A percentile compares a stretch with the other conserved stretches of the same genome.
Evolutionary conservation across 2,329 filamentous ascomycete species (phyloP).

Genomic region (Calonectria naviculata): DNA sequence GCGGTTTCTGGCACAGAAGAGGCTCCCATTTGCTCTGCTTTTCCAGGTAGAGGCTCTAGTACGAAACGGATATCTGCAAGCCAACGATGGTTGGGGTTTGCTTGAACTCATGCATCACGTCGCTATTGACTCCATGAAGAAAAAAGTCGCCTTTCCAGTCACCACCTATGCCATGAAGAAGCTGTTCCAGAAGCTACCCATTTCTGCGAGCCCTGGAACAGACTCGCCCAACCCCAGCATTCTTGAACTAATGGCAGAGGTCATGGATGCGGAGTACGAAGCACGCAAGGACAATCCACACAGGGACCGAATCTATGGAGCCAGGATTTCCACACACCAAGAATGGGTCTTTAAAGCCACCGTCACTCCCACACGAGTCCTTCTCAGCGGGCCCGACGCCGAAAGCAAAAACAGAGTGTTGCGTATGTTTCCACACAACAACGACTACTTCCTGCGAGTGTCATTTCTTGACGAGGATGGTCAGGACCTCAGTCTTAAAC

Average conservation of each 20-base stretch:
- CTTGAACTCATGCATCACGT: conserved; percentile 54
- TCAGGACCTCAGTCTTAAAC: conserved; percentile 68
- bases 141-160: conserved; percentile 48
- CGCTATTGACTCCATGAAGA: conserved; percentile 37
- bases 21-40: conserved; percentile 60
- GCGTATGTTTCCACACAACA: conserved; percentile 69
- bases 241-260: conserved; percentile 50
- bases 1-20: conserved; percentile 35
- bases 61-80: conserved; percentile 71
- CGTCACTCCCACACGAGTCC: conserved; percentile 70
- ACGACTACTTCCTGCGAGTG: conserved; percentile 76
- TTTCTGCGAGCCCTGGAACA: conserved; percentile 61
- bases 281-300: conserved; percentile 40
- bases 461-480: conserved; percentile 81
- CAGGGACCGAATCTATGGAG: conserved; percentile 41
- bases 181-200: conserved; percentile 61
- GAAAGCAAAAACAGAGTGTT: conserved; percentile 79
- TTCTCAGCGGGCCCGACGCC: conserved; percentile 69
- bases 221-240: conserved; percentile 56
- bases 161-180: conserved; percentile 65
- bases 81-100: conserved; percentile 60
- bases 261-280: conserved; percentile 54
- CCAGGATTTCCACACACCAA: conserved; percentile 50
- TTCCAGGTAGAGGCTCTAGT: conserved; percentile 74
- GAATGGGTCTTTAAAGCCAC: conserved; percentile 64